Evolutionary conservation across 805 yeast species (phyloP), one percentile per base, ranked within the genome.

Genomic region (Metschnikowia amazonensis): DNA sequence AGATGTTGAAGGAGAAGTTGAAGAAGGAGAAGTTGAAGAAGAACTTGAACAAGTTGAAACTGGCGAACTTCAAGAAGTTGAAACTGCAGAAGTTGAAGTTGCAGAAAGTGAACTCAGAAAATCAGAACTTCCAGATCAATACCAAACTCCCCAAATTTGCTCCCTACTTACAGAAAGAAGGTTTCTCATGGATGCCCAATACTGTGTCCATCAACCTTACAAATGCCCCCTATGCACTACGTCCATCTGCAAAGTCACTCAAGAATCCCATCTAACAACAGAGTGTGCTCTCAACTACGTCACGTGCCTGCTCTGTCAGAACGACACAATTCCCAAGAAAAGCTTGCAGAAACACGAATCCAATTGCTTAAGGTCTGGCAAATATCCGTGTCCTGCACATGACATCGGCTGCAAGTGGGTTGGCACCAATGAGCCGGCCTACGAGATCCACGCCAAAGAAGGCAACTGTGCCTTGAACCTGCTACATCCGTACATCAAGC

Each of bases 401-500:
- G 64, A 62, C 24, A 73, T 68, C 41, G 83, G 83, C 1, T 78
- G 83, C 49, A 66, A 62, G 25, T 78, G 81, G 79, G 53, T 62
- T 1, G 75, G 74, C 0, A 57, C 55, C 28, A 68, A 57, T 33
- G 61, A 62, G 29, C 64, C 73, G 2, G 53, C 70, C 7, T 48
- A 69, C 35, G 75, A 69, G 42, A 62, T 65, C 17, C 75, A 69
- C 45, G 23, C 62, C 8, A 58, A 60, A 27, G 55, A 58, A 16
- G 60, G 57, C 17, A 60, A 60, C 41, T 69, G 75, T 47, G 67
- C 60, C 27, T 51, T 69, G 24, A 56, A 59, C 45, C 57, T 53
- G 29, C 47, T 69, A 14, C 45, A 66, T 8, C 74, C 74, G 0
- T 55, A 50, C 28, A 49, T 60, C 38, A 47, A 58, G 5, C 44